Evolutionary conservation across 164 flowering plant species (phyloP), one percentile per base, ranked within the genome.

Genomic region (Liriodendron chinense): DNA sequence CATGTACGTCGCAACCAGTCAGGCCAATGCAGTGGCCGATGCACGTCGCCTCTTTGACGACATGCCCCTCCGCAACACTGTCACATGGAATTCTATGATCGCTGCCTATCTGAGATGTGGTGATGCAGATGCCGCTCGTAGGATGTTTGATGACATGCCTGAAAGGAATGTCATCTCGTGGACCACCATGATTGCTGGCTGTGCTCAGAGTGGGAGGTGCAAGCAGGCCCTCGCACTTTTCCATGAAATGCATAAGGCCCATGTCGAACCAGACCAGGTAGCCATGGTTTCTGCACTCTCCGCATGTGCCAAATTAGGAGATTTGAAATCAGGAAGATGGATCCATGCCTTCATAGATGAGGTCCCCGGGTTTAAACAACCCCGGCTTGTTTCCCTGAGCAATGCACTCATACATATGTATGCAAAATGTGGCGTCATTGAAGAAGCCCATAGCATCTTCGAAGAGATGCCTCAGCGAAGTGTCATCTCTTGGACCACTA

Each of bases 101-200:
- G 59, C 75, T 7, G 85, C 80, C 62, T 82, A 81, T 74, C 24
- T 82, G 34, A 80, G 82, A 66, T 59, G 59, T 14, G 87, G 89
- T 1, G 80, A 87, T 69, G 64, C 84, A 16, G 88, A 77, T 25
- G 79, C 48, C 16, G 94, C 90, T 4, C 21, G 77, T 9, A 72
- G 72, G 24, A 23, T 81, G 53, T 90, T 91, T 71, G 86, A 80
- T 50, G 83, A 81, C n/a, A 92, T 92, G 91, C 86, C 90, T 1
- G 89, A 83, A 70, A 89, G 87, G 83, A 92, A 89, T 85, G 85
- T 82, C 8, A 83, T 87, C 6, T 88, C 93, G 2, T 92, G 94
- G 95, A 89, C 92, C 6, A 86, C 86, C n/a, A 83, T 92, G 94
- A 77, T 92, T 65, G 73, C 85, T 0, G 92, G 89, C 16, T 88